Percentiles rank a stretch among this genome's conserved stretches.
phyloP scores from a whole-genome alignment of 805 yeast species.

The Metschnikowia drakensbergensis region DNA sequence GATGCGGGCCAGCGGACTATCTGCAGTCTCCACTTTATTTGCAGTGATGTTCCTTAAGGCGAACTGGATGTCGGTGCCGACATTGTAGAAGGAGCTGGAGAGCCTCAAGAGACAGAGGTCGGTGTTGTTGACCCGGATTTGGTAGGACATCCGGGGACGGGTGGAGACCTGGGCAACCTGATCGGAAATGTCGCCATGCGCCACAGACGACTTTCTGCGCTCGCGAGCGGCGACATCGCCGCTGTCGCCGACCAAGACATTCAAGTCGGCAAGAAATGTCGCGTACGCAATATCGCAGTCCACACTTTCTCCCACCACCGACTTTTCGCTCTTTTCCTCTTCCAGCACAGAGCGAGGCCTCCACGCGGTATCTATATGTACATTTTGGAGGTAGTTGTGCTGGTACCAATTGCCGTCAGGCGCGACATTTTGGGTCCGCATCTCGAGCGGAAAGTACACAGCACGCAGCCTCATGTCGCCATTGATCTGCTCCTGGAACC shows the following conservation, averaged over 20 bases:
- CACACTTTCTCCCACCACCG: not conserved
- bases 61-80: slow-evolving; percentile 39
- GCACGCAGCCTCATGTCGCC: slow-evolving; percentile 19
- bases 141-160: slow-evolving; percentile 22
- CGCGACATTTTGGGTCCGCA: slow-evolving; percentile 25
- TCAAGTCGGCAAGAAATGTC: slow-evolving; percentile 27
- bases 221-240: slow-evolving; percentile 29
- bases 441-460: slow-evolving; percentile 35
- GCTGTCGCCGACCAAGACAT: slow-evolving; percentile 28
- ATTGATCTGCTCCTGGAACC: slow-evolving; percentile 22
- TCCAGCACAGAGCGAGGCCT: slow-evolving; percentile 8
- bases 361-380: slow-evolving; percentile 31
- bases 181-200: slow-evolving; percentile 8
- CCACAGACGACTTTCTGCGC: slow-evolving; percentile 9
- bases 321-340: not conserved
- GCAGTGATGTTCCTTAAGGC: slow-evolving; percentile 23
- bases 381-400: slow-evolving; percentile 25
- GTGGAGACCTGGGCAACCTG: slow-evolving; percentile 12
- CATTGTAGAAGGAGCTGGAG: slow-evolving; percentile 33
- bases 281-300: not conserved
- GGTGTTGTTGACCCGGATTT: slow-evolving; percentile 31
- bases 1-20: slow-evolving; percentile 19
- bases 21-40: slow-evolving; percentile 5
- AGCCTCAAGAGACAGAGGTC: slow-evolving; percentile 31
- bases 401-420: slow-evolving; percentile 26